These are phyloP conservation scores for Neurospora sp. DNA, from an alignment of 495 filamentous ascomycete species.

Conservation along the genomic window DNA sequence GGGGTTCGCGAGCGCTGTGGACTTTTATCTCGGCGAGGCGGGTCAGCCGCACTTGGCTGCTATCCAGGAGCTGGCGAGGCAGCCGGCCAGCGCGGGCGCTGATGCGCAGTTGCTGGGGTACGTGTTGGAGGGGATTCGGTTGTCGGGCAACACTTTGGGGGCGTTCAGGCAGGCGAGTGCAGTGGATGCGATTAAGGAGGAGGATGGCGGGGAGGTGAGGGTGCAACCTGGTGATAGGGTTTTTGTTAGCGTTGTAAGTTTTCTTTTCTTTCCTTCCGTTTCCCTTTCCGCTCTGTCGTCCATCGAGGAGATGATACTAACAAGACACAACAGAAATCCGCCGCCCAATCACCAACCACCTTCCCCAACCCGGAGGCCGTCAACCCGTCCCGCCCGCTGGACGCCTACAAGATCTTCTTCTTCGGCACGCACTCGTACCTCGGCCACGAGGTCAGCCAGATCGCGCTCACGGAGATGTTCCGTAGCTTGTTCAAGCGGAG, in stretches of 20 bases:
- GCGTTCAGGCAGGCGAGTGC: conserved; percentile 42
- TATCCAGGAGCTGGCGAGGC: conserved; percentile 43
- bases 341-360: conserved; percentile 43
- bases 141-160: conserved; percentile 34
- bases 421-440: conserved; percentile 52
- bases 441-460: conserved; percentile 49
- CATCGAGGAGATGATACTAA: conserved; percentile 28
- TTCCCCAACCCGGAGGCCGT: conserved; percentile 65
- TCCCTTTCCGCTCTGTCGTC: neutral
- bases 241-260: conserved; percentile 45
- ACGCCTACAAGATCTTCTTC: conserved; percentile 59
- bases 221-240: conserved; percentile 31
- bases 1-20: conserved; percentile 63
- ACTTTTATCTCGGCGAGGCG: conserved; percentile 48
- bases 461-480: conserved; percentile 58
- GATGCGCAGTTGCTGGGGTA: conserved; percentile 40
- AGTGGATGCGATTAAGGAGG: conserved; percentile 39
- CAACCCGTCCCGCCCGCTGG: conserved; percentile 54
- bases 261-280: conserved; percentile 13
- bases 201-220: conserved; percentile 33
- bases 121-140: conserved; percentile 42
- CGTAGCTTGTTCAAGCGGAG: conserved; percentile 53
- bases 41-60: conserved; percentile 38
- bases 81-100: conserved; percentile 18
- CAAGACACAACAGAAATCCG: conserved; percentile 46